Evolutionary conservation across 2,329 filamentous ascomycete species (phyloP).

Genomic region (Pseudocercospora musae): DNA sequence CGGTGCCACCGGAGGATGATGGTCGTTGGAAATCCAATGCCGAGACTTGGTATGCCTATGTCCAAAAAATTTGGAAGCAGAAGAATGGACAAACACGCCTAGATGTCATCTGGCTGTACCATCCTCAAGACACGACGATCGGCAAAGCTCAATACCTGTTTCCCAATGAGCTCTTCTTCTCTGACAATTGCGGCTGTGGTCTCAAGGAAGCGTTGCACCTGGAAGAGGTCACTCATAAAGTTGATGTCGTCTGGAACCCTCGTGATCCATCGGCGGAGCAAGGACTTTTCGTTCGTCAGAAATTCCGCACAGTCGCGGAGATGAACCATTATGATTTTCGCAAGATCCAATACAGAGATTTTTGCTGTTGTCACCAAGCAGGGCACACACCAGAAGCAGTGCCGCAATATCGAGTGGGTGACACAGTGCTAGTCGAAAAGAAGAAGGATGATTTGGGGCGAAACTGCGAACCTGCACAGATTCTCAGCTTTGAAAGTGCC

Average conservation of each 20-base stretch:
- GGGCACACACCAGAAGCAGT: constrained; percentile 10
- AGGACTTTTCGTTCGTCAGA: constrained; percentile 68
- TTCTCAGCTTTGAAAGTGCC: constrained; percentile 48
- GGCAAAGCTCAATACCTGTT: constrained; percentile 65
- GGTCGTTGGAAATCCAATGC: constrained; percentile 55
- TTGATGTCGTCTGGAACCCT: constrained; percentile 58
- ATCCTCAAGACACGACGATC: constrained; percentile 67
- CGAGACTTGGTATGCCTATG: constrained; percentile 65
- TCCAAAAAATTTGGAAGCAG: constrained; percentile 53
- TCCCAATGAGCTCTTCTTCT: constrained; percentile 71
- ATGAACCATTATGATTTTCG: constrained; percentile 54
- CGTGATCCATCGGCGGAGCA: constrained; percentile 44
- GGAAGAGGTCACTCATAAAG: constrained; percentile 56
- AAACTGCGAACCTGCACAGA: constrained; percentile 57
- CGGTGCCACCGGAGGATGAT: constrained; percentile 44
- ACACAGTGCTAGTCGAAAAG: constrained; percentile 56
- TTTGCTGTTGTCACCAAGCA: constrained; percentile 38
- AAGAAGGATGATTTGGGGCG: constrained; percentile 23
- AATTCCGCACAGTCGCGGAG: constrained; percentile 56
- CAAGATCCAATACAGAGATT: constrained; percentile 54
- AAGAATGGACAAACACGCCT: constrained; percentile 45
- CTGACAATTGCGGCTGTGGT: constrained; percentile 69
- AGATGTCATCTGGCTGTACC: constrained; percentile 71
- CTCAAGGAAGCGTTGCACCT: constrained; percentile 45
- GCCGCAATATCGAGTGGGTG: constrained; percentile 48